Conservation (phyloP, 2,329 filamentous ascomycete species). For the Alternaria sp. region DNA sequence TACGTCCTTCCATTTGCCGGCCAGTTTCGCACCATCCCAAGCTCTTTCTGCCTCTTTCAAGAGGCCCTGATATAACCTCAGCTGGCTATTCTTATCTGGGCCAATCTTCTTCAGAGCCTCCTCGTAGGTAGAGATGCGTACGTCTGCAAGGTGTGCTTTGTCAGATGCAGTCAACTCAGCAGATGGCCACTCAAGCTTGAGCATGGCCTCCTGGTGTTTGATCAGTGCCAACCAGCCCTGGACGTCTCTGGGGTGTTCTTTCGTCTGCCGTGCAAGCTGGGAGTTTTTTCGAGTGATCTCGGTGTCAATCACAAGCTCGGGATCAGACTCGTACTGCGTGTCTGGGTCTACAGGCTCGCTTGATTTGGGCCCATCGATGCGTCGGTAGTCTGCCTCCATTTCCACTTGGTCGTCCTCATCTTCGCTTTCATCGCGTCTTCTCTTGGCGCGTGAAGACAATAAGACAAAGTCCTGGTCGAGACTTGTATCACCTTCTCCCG, state of each 20-base stretch:
- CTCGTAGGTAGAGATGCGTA: conserved; percentile 82
- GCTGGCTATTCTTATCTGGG: conserved; percentile 57
- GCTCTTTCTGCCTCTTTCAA: conserved; percentile 78
- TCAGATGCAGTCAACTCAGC: conserved; percentile 67
- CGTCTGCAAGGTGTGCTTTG: conserved; percentile 74
- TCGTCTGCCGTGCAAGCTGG: conserved; percentile 70
- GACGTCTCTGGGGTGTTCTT: conserved; percentile 72
- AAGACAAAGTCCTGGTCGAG: conserved; percentile 43
- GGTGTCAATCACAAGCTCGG: conserved; percentile 28
- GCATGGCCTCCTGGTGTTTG: conserved; percentile 75
- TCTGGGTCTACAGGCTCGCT: conserved; percentile 48
- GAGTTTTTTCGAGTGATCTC: conserved; percentile 63
- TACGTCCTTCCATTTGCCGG: conserved; percentile 71
- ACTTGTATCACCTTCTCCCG: conserved; percentile 3
- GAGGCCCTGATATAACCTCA: conserved; percentile 71
- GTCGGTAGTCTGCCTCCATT: conserved; percentile 48
- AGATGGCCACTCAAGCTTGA: conserved; percentile 60
- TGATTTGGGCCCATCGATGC: conserved; percentile 40
- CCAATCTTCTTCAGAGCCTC: conserved; percentile 72
- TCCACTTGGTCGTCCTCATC: conserved; percentile 19
- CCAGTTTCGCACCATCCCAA: conserved; percentile 72
- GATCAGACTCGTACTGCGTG: conserved; percentile 43
- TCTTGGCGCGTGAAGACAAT: conserved; percentile 31
- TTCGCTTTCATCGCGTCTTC: conserved; percentile 30
- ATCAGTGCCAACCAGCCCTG: conserved; percentile 82